Evolutionary conservation across 352 stramenopile genomes (phyloP).

Genomic region (Bremia lactucae): DNA sequence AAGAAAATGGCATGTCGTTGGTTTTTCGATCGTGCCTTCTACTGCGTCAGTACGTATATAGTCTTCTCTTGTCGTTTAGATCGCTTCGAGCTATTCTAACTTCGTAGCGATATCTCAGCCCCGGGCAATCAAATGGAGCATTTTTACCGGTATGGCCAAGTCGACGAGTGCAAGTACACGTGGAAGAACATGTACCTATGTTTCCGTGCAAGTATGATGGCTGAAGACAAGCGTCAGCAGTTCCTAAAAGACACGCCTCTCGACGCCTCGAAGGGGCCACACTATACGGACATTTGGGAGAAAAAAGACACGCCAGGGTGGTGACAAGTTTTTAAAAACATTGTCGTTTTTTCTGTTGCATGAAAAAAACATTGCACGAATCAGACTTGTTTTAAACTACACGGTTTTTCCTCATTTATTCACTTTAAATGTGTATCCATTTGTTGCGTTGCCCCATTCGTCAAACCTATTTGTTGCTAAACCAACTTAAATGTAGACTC

Average conservation of each 20-base stretch:
- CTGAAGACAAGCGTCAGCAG: conserved; percentile 53
- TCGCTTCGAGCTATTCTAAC: too few relatives aligned
- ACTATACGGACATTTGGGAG: conserved; percentile 52
- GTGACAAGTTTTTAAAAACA: conserved; percentile 35
- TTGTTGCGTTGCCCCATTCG: too few relatives aligned
- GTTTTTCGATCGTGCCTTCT: conserved; percentile 75
- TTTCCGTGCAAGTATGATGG: conserved; percentile 70
- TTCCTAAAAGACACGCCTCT: conserved; percentile 63
- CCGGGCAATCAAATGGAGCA: conserved; percentile 73
- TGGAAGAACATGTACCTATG: conserved; percentile 79
- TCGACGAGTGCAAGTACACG: conserved; percentile 72
- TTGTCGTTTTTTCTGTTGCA: too few relatives aligned
- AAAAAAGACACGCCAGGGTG: conserved; percentile 59
- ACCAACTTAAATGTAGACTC: too few relatives aligned
- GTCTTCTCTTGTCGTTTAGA: too few relatives aligned
- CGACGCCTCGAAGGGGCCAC: conserved; percentile 38
- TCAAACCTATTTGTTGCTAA: too few relatives aligned
- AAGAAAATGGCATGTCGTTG: conserved; percentile 63
- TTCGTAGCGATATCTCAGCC: conserved; percentile 20
- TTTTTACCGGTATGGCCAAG: conserved; percentile 61
- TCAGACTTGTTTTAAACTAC: too few relatives aligned
- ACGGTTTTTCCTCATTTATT: too few relatives aligned
- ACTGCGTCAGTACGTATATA: conserved; percentile 68
- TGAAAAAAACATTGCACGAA: too few relatives aligned
- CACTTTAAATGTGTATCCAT: too few relatives aligned